A percentile compares a stretch with the other conserved stretches of the same genome.
Evolutionary conservation across 306 rosid genomes (phyloP).

Genomic region (Ormosia emarginata): DNA sequence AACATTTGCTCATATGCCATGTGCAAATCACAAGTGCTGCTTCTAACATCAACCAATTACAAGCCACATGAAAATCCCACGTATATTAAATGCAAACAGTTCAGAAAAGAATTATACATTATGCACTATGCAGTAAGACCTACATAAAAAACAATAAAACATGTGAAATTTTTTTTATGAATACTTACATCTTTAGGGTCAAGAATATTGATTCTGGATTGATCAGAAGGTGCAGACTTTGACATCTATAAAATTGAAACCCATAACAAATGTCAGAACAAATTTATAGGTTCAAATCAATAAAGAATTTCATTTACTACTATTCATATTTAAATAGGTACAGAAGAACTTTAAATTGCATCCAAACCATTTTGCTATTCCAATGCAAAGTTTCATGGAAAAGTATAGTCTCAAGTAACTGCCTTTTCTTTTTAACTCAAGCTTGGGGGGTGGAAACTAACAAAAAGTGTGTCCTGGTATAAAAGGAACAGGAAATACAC

Average conservation of each 20-base stretch:
- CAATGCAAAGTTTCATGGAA: background rate
- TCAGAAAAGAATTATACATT: background rate
- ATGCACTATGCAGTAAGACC: background rate
- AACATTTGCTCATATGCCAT: background rate
- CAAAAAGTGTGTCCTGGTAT: background rate
- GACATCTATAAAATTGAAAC: slow-evolving; percentile 75
- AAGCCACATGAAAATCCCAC: background rate
- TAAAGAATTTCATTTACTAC: background rate
- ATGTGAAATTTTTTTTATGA: background rate
- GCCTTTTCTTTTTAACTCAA: background rate
- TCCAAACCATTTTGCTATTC: background rate
- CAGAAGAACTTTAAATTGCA: background rate
- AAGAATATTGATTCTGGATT: slow-evolving; percentile 90
- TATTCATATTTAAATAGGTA: background rate
- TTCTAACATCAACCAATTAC: slow-evolving; percentile 5
- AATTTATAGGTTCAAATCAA: slow-evolving; percentile 1
- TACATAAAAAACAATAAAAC: background rate
- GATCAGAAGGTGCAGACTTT: slow-evolving; percentile 96
- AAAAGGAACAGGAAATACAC: background rate
- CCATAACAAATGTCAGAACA: slow-evolving; percentile 26
- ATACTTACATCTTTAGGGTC: slow-evolving; percentile 88
- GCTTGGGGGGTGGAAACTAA: background rate
- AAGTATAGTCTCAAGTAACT: background rate
- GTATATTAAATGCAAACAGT: background rate
- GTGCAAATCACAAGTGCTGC: background rate